Evolutionary conservation across 1,139 yeast species (phyloP), one percentile per base, ranked within the genome.

Genomic region (Scheffersomyces parashehatae): DNA sequence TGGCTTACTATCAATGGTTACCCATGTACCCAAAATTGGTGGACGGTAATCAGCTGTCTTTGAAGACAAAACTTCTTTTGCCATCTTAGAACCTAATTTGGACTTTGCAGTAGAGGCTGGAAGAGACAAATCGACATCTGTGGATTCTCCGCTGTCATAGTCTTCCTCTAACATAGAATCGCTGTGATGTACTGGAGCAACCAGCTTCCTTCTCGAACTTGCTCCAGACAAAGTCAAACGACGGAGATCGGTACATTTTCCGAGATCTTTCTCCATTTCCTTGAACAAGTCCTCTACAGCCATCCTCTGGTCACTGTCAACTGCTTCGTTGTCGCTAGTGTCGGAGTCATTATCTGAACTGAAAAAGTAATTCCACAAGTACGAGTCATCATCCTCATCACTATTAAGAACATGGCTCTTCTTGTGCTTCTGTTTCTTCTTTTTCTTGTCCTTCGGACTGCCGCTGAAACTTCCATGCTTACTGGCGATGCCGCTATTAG

Each of bases 1-100:
- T 0, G 97, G 97, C 54, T 88, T 83, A 41, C 80, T 79, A 47
- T 83, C 88, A 4, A 77, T 62, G 26, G 96, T 87, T 11, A 85
- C 82, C 96, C 98, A 93, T 1, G 96, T 85, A 0, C 97, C 98
- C 46, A 93, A 71, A 24, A 88, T 79, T 2, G 99, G 99, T 2
- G 98, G 97, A 43, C 96, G 72, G 48, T 91, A 83, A 44, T 91
- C 91, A 28, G 88, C 84, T 6, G 86, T 83, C 41, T 90, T 85
- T 1, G 95, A 85, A 7, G 96, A 85, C 15, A 93, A 75, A 10
- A 93, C 89, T 62, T 93, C 98, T 51, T 93, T 90, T 2, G 93
- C 91, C 48, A 87, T 82, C 52, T 85, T 83, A 7, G 89, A 82
- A 1, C 90, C 95, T 30, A 82, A 66, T 36, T 66, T 71, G 40